phyloP scores from a whole-genome alignment of 768 basidiomycete genomes.

The Paxillus ammoniavirescens region DNA sequence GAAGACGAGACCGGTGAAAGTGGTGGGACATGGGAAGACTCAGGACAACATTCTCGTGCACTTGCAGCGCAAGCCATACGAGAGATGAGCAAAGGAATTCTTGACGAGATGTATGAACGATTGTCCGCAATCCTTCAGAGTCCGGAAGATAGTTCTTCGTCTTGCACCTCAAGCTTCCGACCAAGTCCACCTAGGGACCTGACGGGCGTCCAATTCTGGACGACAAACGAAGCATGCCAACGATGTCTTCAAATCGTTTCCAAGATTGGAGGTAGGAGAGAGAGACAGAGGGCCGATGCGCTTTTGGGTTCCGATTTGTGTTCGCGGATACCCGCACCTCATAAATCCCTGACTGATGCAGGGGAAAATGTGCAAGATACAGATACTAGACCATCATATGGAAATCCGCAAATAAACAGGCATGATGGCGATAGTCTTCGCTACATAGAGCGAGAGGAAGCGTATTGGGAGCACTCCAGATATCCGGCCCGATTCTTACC shows the following conservation, averaged over 20 bases:
- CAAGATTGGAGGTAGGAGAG: conserved; percentile 74
- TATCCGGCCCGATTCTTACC: conserved; percentile 53
- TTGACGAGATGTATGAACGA: conserved; percentile 61
- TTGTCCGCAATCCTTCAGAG: conserved; percentile 23
- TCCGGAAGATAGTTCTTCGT: background rate
- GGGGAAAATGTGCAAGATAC: background rate
- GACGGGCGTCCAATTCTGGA: conserved; percentile 64
- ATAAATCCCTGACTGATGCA: background rate
- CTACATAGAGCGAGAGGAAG: conserved; percentile 25
- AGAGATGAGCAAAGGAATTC: conserved; percentile 64
- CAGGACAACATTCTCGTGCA: conserved; percentile 63
- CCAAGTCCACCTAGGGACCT: background rate
- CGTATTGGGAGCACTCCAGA: conserved; percentile 67
- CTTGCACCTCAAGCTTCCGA: background rate
- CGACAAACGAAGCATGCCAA: conserved; percentile 71
- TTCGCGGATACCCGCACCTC: background rate
- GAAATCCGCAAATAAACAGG: conserved; percentile 15
- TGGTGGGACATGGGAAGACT: conserved; percentile 25
- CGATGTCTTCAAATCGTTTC: conserved; percentile 74
- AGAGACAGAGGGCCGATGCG: conserved; percentile 61
- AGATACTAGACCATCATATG: background rate
- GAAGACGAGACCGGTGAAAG: conserved; percentile 15
- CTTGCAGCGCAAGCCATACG: conserved; percentile 70
- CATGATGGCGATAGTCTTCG: background rate
- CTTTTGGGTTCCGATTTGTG: conserved; percentile 43